These are phyloP conservation scores for Dioszegia hungarica DNA, from an alignment of 768 basidiomycete species.

Conservation along the genomic window DNA sequence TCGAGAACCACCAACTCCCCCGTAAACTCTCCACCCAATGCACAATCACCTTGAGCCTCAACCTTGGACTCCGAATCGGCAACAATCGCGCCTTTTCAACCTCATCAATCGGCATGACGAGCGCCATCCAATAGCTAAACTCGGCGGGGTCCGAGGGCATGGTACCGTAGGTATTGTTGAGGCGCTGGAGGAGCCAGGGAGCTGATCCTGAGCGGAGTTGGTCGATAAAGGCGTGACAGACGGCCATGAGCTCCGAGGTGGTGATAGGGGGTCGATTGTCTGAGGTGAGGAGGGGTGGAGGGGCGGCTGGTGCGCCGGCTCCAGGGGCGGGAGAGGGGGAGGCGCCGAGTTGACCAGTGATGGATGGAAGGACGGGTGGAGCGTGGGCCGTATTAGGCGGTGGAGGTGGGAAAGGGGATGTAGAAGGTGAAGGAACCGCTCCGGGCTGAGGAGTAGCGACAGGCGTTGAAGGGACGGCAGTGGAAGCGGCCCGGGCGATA, in stretches of 20 bases:
- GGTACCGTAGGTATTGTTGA: conserved; percentile 70
- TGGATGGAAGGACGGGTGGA: no score
- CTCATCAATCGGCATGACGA: conserved; percentile 85
- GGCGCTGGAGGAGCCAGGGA: conserved; percentile 87
- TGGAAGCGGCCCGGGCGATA: background rate
- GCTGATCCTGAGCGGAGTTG: conserved; percentile 66
- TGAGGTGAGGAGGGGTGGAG: background rate
- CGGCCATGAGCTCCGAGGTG: conserved; percentile 59
- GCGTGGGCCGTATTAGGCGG: no score
- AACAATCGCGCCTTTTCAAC: conserved; percentile 76
- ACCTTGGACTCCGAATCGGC: conserved; percentile 66
- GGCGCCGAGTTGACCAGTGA: background rate
- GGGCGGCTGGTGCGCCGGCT: background rate
- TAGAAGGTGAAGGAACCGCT: background rate
- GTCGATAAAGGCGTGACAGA: conserved; percentile 61
- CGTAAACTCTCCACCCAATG: conserved; percentile 85
- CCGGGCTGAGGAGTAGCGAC: background rate
- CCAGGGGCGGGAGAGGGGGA: background rate
- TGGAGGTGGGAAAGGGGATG: background rate
- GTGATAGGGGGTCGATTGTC: conserved; percentile 41
- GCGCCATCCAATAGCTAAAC: conserved; percentile 86
- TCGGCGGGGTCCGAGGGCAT: conserved; percentile 67
- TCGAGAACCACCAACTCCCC: conserved; percentile 48
- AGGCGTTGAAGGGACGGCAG: background rate
- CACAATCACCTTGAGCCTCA: conserved; percentile 77